phyloP scores from a whole-genome alignment of 495 filamentous ascomycete species.

The Penicillium canescens region DNA sequence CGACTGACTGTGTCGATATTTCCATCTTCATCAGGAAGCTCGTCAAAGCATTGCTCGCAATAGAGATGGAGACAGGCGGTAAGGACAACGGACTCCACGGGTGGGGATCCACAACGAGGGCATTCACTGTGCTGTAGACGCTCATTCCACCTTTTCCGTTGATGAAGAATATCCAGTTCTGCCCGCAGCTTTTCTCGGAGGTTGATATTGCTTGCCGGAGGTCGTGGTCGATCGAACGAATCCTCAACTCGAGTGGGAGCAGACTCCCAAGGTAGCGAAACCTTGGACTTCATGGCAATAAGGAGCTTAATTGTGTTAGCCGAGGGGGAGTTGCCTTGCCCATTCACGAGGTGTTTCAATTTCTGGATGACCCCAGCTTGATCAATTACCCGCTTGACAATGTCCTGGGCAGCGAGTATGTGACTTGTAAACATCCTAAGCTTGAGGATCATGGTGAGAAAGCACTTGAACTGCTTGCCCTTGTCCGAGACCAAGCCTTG shows the following conservation, averaged over 20 bases:
- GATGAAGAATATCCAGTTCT: constrained; percentile 26
- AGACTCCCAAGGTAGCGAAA: neutral
- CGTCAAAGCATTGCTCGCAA: constrained; percentile 44
- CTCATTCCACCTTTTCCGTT: constrained; percentile 16
- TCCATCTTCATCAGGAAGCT: constrained; percentile 23
- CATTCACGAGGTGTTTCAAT: constrained; percentile 19
- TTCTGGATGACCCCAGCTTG: constrained; percentile 34
- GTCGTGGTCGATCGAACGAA: neutral
- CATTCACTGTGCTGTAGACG: constrained; percentile 30
- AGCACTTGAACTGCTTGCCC: constrained; percentile 19
- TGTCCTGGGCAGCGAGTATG: constrained; percentile 46
- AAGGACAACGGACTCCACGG: constrained; percentile 18
- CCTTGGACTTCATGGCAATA: too few relatives aligned
- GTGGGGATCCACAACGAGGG: constrained; percentile 31
- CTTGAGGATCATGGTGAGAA: constrained; percentile 41
- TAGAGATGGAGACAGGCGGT: constrained; percentile 52
- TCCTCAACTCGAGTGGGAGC: neutral
- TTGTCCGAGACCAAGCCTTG: neutral
- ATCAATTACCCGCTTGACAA: constrained; percentile 44
- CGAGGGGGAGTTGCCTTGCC: neutral
- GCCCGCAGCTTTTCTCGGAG: neutral
- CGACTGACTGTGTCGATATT: constrained; percentile 12
- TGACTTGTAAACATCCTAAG: constrained; percentile 56
- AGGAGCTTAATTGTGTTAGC: too few relatives aligned
- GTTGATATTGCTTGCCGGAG: neutral